Percentiles rank a stretch among this genome's conserved stretches.
Evolutionary conservation across 179 eudicot species (phyloP).

Genomic region (Actinidia arguta): DNA sequence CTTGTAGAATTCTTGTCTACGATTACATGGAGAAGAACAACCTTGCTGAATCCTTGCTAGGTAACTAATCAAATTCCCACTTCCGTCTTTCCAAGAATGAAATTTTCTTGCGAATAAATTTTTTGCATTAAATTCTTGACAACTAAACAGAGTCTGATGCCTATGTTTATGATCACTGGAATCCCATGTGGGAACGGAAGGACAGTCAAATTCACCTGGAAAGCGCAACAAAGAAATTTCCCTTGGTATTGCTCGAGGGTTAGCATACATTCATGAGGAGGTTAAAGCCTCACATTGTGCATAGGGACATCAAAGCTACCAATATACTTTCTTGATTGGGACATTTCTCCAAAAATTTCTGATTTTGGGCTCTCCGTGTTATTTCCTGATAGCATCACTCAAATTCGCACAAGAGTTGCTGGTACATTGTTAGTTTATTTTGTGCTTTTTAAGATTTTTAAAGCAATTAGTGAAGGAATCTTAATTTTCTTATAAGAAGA

Average conservation of each 20-base stretch:
- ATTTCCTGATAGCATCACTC: constrained; percentile 12
- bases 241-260: constrained; percentile 7
- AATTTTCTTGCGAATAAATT: background rate
- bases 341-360: constrained; percentile 18
- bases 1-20: constrained; percentile 17
- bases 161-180: background rate
- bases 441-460: too few species aligned
- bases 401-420: constrained; percentile 15
- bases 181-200: background rate
- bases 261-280: constrained; percentile 14
- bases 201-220: background rate
- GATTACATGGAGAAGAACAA: too few species aligned
- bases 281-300: constrained; percentile 17
- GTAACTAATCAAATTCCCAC: background rate
- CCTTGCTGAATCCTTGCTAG: constrained; percentile 14
- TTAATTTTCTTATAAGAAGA: too few species aligned
- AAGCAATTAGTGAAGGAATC: too few species aligned
- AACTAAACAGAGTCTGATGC: background rate
- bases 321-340: constrained; percentile 14
- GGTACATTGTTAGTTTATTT: constrained; percentile 11
- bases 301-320: constrained; percentile 17
- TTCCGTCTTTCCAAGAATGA: background rate
- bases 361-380: constrained; percentile 17
- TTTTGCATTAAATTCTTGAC: background rate
- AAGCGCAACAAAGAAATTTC: background rate